Conservation (phyloP, 805 yeast species). For the Novakomyces olei region DNA sequence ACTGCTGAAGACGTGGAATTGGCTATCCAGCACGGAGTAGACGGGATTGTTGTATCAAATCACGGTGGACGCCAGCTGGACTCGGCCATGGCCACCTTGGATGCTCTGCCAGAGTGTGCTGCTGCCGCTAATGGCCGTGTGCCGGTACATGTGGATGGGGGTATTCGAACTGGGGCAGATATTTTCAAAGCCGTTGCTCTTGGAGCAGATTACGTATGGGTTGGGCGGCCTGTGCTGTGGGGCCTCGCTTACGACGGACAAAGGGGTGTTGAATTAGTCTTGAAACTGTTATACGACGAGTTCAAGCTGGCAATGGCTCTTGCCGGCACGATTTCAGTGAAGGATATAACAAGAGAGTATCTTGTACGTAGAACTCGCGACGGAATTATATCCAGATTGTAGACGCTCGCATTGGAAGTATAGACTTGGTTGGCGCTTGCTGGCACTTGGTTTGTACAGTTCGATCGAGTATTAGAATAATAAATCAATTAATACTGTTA, state of each 20-base stretch:
- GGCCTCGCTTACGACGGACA: conserved; percentile 50
- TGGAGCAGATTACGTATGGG: conserved; percentile 45
- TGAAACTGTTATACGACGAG: conserved; percentile 10
- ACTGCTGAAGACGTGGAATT: conserved; percentile 39
- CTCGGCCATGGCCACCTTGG: conserved; percentile 38
- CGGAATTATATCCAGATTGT: too few relatives aligned
- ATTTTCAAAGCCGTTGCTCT: conserved; percentile 42
- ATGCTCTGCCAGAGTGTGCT: conserved; percentile 35
- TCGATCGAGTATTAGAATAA: too few relatives aligned
- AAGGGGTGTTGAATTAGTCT: conserved; percentile 28
- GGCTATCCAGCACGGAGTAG: conserved; percentile 36
- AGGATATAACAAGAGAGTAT: conserved; percentile 5
- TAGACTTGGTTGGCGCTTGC: too few relatives aligned
- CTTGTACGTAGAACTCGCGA: too few relatives aligned
- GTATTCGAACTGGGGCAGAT: conserved; percentile 46
- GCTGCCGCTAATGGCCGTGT: conserved; percentile 21
- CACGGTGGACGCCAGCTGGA: conserved; percentile 63
- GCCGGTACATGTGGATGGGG: conserved; percentile 47
- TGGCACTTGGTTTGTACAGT: too few relatives aligned
- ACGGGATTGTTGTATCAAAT: conserved; percentile 46
- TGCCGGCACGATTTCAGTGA: conserved; percentile 5
- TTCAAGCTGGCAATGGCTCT: conserved; percentile 11
- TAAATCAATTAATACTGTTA: too few relatives aligned
- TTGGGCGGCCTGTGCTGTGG: conserved; percentile 45
- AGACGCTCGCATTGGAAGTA: too few relatives aligned